Percentiles rank a stretch among this genome's conserved stretches.
Evolutionary conservation across 805 yeast species (phyloP).

Genomic region (Metschnikowia borealis): DNA sequence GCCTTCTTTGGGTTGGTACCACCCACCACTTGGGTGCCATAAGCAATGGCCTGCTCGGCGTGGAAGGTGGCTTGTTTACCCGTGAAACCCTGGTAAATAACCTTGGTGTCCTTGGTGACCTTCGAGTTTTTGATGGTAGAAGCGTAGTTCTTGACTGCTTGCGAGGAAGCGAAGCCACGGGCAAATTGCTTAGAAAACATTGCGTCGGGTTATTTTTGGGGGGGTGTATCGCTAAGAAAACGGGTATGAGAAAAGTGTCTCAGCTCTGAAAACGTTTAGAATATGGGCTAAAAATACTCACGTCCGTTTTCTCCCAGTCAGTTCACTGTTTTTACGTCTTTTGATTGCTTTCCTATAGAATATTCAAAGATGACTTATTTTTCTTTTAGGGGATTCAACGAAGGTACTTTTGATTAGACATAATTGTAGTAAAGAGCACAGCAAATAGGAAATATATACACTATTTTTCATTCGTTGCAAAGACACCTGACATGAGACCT

Average conservation of each 20-base stretch:
- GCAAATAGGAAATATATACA: too few species aligned
- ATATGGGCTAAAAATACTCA: too few species aligned
- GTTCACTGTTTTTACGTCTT: too few species aligned
- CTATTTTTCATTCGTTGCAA: not conserved
- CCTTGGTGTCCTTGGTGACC: conserved; percentile 85
- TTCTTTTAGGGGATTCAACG: too few species aligned
- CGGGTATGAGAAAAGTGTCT: conserved; percentile 2
- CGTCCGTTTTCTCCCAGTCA: too few species aligned
- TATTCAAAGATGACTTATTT: too few species aligned
- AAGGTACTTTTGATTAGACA: too few species aligned
- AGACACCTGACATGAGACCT: not conserved
- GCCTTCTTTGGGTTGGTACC: conserved; percentile 99
- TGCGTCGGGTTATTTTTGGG: not conserved
- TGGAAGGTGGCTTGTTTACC: conserved; percentile 99
- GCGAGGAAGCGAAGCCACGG: conserved; percentile 39
- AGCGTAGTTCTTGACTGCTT: conserved; percentile 38
- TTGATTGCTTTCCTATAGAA: too few species aligned
- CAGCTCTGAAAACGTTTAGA: conserved; percentile 8
- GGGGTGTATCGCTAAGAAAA: conserved; percentile 3
- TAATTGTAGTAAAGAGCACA: too few species aligned
- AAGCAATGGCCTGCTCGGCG: conserved; percentile 92
- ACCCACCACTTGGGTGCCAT: conserved; percentile 95
- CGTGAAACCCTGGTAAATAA: conserved; percentile 95
- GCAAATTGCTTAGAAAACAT: conserved; percentile 23
- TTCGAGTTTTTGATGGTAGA: conserved; percentile 81